These are phyloP conservation scores for Aspergillus thermomutatus DNA, from an alignment of 2,329 filamentous ascomycete genomes.

Conservation along the genomic window DNA sequence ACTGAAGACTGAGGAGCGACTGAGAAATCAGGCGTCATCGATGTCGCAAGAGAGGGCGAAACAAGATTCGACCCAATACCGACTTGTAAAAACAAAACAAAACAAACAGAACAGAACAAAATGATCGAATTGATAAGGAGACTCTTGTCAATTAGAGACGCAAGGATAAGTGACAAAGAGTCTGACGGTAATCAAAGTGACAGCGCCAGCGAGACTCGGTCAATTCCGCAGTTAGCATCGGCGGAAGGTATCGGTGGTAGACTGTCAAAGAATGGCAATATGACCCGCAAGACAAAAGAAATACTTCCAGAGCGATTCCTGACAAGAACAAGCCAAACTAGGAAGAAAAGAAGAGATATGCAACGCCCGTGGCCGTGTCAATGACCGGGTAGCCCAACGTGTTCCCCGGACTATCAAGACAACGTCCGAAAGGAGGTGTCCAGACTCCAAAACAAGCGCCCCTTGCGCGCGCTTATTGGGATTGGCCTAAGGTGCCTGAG, in stretches of 20 bases:
- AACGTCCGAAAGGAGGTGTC: slow-evolving; percentile 30
- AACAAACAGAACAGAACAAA: not conserved
- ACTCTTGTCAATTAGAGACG: not conserved
- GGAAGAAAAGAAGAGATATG: slow-evolving; percentile 5
- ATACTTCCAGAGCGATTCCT: slow-evolving; percentile 29
- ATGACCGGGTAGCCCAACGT: slow-evolving; percentile 12
- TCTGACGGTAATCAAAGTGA: not conserved
- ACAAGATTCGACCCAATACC: not conserved
- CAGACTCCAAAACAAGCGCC: slow-evolving; percentile 32
- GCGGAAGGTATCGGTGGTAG: not conserved
- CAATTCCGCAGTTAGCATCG: not conserved
- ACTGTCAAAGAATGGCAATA: slow-evolving; percentile 8
- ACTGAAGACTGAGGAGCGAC: not conserved
- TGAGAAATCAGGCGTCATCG: not conserved
- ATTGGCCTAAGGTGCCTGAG: slow-evolving; percentile 17
- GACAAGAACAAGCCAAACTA: slow-evolving; percentile 11
- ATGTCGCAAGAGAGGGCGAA: not conserved
- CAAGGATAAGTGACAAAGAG: not conserved
- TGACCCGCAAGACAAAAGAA: slow-evolving; percentile 22
- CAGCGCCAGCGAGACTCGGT: not conserved
- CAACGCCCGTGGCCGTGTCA: slow-evolving; percentile 9
- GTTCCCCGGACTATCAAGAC: slow-evolving; percentile 27
- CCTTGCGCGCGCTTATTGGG: slow-evolving; percentile 36
- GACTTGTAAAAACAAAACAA: not conserved
- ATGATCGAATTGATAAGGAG: not conserved